Conservation (phyloP, 2,329 filamentous ascomycete genomes). For the Clarireedia hainanense region DNA sequence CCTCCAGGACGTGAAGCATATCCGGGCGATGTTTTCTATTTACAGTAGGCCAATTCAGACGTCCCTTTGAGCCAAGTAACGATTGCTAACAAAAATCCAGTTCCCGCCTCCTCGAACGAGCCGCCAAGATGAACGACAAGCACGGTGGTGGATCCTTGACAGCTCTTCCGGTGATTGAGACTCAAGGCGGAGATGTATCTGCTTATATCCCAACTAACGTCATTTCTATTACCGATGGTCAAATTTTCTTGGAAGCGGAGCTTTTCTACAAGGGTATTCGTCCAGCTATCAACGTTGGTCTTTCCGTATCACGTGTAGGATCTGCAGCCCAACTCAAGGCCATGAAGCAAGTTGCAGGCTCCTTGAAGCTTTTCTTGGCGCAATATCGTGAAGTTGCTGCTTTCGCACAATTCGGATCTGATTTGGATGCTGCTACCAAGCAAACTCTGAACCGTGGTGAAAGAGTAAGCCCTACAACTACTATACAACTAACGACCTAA, state of each 20-base stretch:
- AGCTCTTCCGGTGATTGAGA: constrained; percentile 96
- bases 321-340: constrained; percentile 99
- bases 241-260: constrained; percentile 99
- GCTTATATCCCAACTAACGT: constrained; percentile 99
- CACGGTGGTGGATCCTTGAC: constrained; percentile 94
- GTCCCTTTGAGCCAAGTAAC: not conserved
- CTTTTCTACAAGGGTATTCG: constrained; percentile 99
- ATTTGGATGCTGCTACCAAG: constrained; percentile 98
- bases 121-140: constrained; percentile 97
- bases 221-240: constrained; percentile 99
- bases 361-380: constrained; percentile 99
- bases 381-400: constrained; percentile 99
- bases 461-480: constrained; percentile 57
- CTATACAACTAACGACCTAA: constrained; percentile 12
- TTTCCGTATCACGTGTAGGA: constrained; percentile 99
- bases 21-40: constrained; percentile 98
- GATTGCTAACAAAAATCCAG: not conserved
- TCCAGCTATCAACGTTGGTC: constrained; percentile 99
- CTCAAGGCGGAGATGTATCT: constrained; percentile 99
- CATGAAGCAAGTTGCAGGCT: constrained; percentile 99
- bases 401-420: constrained; percentile 99
- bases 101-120: constrained; percentile 97
- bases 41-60: constrained; percentile 47
- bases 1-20: constrained; percentile 98
- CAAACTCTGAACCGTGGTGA: constrained; percentile 97